A percentile compares a stretch with the other conserved stretches of the same genome.
Evolutionary conservation across 2,329 filamentous ascomycete species (phyloP).

Genomic region (Xylariales sp.): DNA sequence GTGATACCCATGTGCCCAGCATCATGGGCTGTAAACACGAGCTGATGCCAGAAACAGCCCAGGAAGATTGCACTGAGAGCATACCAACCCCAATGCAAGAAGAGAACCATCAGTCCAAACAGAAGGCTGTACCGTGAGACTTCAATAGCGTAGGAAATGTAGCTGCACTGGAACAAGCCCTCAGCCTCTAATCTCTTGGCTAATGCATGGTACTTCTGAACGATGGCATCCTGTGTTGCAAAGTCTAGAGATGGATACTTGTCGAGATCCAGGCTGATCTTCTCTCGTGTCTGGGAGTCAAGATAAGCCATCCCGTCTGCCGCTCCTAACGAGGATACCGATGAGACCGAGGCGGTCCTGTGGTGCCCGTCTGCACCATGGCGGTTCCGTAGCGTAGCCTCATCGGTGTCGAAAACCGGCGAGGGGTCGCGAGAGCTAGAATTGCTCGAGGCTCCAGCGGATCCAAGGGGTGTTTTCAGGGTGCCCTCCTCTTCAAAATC

Average conservation of each 20-base stretch:
- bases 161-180: slow-evolving; percentile 81
- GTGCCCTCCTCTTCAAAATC: slow-evolving; percentile 25
- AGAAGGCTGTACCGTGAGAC: slow-evolving; percentile 66
- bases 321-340: slow-evolving; percentile 49
- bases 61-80: slow-evolving; percentile 66
- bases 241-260: slow-evolving; percentile 77
- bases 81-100: slow-evolving; percentile 63
- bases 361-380: slow-evolving; percentile 15
- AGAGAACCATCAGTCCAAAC: slow-evolving; percentile 56
- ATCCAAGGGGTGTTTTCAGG: slow-evolving; percentile 17
- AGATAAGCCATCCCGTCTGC: slow-evolving; percentile 59
- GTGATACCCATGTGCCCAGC: slow-evolving; percentile 97
- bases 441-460: slow-evolving; percentile 39
- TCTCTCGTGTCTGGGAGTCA: slow-evolving; percentile 67
- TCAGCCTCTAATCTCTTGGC: slow-evolving; percentile 66
- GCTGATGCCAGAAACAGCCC: slow-evolving; percentile 87
- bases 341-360: slow-evolving; percentile 52
- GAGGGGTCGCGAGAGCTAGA: slow-evolving; percentile 49
- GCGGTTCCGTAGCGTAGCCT: slow-evolving; percentile 27
- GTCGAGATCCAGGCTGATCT: slow-evolving; percentile 69
- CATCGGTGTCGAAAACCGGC: slow-evolving; percentile 42
- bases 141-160: slow-evolving; percentile 74
- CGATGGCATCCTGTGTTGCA: slow-evolving; percentile 68
- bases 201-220: slow-evolving; percentile 75
- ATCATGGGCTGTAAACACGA: slow-evolving; percentile 92